These are phyloP conservation scores for Earliella scabrosa DNA, from an alignment of 1,284 basidiomycete species.

Conservation along the genomic window DNA sequence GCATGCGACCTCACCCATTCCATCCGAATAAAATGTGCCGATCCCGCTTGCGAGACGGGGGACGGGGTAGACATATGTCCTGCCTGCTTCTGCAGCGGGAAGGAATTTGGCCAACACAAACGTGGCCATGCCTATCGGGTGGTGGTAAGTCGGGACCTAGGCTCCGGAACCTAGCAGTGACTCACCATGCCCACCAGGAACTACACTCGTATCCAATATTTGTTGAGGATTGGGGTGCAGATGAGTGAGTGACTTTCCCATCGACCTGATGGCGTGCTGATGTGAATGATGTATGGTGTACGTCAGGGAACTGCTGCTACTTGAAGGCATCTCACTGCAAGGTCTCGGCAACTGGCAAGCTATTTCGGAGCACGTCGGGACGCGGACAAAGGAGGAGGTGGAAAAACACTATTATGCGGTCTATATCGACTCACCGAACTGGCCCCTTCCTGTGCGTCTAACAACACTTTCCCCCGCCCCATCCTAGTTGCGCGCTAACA, in stretches of 20 bases:
- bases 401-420: constrained; percentile 88
- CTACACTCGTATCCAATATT: constrained; percentile 97
- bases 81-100: constrained; percentile 90
- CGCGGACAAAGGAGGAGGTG: constrained; percentile 93
- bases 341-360: constrained; percentile 98
- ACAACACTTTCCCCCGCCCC: constrained; percentile 28
- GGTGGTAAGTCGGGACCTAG: constrained; percentile 62
- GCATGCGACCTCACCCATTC: constrained; percentile 82
- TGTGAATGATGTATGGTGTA: too few species aligned
- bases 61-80: constrained; percentile 91
- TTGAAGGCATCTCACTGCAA: constrained; percentile 89
- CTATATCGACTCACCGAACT: constrained; percentile 80
- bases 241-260: constrained; percentile 69
- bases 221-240: constrained; percentile 95
- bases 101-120: constrained; percentile 88
- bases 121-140: constrained; percentile 92
- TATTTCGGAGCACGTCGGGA: constrained; percentile 95
- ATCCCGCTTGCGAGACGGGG: constrained; percentile 72
- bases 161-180: constrained; percentile 74
- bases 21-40: constrained; percentile 91
- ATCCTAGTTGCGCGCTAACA: constrained; percentile 2
- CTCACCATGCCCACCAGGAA: constrained; percentile 80
- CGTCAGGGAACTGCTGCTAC: constrained; percentile 82
- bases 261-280: neutral
- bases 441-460: constrained; percentile 74